Conservation (phyloP, 768 basidiomycete species). For the Ramaria sp. region DNA sequence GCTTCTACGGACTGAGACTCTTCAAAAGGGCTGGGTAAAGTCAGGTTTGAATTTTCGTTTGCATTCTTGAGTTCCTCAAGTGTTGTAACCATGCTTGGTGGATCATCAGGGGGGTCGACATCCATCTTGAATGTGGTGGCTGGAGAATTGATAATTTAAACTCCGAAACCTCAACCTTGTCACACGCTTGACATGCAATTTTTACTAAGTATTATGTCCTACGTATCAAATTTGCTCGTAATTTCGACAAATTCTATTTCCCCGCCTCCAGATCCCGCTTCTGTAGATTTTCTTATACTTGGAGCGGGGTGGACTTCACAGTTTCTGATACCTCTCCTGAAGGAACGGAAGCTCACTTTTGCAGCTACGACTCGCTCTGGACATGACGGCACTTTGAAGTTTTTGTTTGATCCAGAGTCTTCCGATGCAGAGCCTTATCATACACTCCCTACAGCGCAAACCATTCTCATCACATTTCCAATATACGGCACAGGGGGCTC, state of each 20-base stretch:
- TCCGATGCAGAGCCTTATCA: conserved; percentile 33
- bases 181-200: background rate
- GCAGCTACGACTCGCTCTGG: conserved; percentile 49
- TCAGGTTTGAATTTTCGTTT: too few relatives aligned
- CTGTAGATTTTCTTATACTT: conserved; percentile 46
- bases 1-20: background rate
- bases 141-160: background rate
- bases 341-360: conserved; percentile 26
- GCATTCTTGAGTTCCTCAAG: background rate
- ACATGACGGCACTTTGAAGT: conserved; percentile 34
- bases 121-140: too few relatives aligned
- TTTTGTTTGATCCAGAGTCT: conserved; percentile 42
- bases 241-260: background rate
- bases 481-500: conserved; percentile 37
- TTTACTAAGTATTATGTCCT: background rate
- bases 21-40: too few relatives aligned
- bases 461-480: conserved; percentile 48
- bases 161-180: background rate
- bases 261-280: background rate
- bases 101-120: background rate
- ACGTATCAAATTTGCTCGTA: background rate
- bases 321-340: conserved; percentile 47
- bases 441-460: conserved; percentile 39
- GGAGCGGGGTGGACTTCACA: conserved; percentile 58
- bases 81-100: background rate